phyloP scores from a whole-genome alignment of 192 early-diverging fungal genomes.

The Umbelopsis vinacea region DNA sequence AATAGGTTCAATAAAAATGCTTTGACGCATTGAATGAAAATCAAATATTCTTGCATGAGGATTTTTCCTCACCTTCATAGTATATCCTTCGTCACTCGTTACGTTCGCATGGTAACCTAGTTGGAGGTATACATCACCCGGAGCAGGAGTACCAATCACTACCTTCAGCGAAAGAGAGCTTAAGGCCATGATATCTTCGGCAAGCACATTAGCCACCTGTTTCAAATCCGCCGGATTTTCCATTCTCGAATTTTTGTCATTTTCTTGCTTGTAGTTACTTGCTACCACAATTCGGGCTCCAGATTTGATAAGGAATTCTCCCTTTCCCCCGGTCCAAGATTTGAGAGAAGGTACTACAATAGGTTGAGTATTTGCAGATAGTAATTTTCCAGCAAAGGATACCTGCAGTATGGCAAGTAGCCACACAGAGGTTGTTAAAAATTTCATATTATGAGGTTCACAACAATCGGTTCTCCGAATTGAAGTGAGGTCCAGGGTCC shows the following conservation, averaged over 20 bases:
- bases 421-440: no score
- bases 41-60: no score
- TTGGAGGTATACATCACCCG: constrained; percentile 9
- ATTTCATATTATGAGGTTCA: no score
- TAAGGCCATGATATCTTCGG: not conserved
- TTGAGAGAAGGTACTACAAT: constrained; percentile 5
- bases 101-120: not conserved
- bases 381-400: not conserved
- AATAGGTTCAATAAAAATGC: not conserved
- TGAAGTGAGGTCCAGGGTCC: no score
- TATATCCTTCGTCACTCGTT: constrained; percentile 10
- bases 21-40: no score
- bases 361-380: not conserved
- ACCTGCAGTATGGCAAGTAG: not conserved
- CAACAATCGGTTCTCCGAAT: no score
- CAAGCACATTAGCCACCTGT: not conserved
- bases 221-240: constrained; percentile 17
- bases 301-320: not conserved
- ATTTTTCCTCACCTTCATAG: not conserved
- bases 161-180: not conserved
- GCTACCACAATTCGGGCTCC: not conserved
- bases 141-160: not conserved
- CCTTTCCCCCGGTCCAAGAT: not conserved
- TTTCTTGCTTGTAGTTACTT: not conserved
- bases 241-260: constrained; percentile 7